Percentiles rank a stretch among this genome's conserved stretches.
Evolutionary conservation across 139 green algal genomes (phyloP).

Genomic region (Astrephomene gubernaculifera): DNA sequence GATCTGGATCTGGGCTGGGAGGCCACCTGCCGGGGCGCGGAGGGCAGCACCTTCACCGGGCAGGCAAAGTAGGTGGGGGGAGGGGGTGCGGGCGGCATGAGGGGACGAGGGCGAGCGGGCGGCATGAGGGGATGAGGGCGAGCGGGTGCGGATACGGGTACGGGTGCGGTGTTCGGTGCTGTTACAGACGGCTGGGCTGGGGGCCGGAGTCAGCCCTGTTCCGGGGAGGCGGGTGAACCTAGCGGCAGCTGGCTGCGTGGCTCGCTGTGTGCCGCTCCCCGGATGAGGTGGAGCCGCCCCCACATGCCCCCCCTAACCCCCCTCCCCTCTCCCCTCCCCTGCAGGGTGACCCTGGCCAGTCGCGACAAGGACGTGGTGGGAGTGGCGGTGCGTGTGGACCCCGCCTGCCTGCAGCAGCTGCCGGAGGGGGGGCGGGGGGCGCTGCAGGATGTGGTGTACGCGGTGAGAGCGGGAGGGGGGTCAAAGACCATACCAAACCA

Average conservation of each 20-base stretch:
- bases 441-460: constrained; percentile 42
- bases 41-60: constrained; percentile 11
- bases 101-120: neutral
- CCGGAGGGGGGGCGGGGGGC: neutral
- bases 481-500: too few relatives aligned
- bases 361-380: constrained; percentile 15
- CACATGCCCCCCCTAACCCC: neutral
- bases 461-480: constrained; percentile 11
- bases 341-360: constrained; percentile 25
- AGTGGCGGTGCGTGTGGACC: constrained; percentile 34
- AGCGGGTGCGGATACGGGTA: too few relatives aligned
- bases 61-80: neutral
- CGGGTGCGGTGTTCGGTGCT: too few relatives aligned
- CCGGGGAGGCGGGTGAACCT: too few relatives aligned
- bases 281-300: too few relatives aligned
- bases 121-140: too few relatives aligned
- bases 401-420: constrained; percentile 15
- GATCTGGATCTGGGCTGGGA: constrained; percentile 36
- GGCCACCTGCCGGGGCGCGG: constrained; percentile 6
- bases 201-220: too few relatives aligned
- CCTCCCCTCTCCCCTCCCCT: neutral
- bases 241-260: too few relatives aligned
- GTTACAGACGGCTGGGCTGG: too few relatives aligned
- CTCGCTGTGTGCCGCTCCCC: too few relatives aligned
- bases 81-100: neutral